phyloP scores from a whole-genome alignment of 2,329 filamentous ascomycete species.

The Alternaria sp. region DNA sequence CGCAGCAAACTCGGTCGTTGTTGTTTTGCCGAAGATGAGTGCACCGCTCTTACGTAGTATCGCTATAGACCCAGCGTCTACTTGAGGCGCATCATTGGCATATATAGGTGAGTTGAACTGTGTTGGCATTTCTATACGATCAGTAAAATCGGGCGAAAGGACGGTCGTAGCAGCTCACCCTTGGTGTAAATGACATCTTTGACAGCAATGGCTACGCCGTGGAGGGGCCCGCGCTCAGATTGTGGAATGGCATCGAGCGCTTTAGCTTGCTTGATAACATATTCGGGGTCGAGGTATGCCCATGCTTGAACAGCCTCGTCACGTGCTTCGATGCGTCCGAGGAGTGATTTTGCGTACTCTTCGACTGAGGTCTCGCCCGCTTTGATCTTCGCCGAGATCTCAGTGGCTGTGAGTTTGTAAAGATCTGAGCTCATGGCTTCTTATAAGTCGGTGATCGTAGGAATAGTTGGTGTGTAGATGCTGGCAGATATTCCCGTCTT shows the following conservation, averaged over 20 bases:
- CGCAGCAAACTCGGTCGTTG: conserved; percentile 70
- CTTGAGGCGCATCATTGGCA: conserved; percentile 48
- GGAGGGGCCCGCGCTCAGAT: conserved; percentile 60
- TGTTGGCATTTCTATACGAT: conserved; percentile 60
- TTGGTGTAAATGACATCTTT: conserved; percentile 65
- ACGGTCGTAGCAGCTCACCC: conserved; percentile 19
- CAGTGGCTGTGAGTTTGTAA: conserved; percentile 30
- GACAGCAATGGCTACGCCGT: conserved; percentile 64
- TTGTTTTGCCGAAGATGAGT: conserved; percentile 63
- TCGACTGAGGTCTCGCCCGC: conserved; percentile 34
- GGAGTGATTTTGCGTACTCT: conserved; percentile 37
- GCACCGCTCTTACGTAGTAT: conserved; percentile 63
- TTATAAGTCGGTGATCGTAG: rapidly evolving
- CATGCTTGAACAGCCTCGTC: conserved; percentile 38
- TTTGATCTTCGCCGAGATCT: conserved; percentile 31
- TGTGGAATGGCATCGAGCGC: conserved; percentile 58
- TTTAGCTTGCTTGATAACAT: conserved; percentile 59
- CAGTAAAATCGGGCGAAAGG: not conserved
- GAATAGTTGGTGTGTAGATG: not conserved
- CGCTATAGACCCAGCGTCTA: conserved; percentile 62
- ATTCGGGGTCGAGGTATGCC: conserved; percentile 37
- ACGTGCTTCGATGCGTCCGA: conserved; percentile 34
- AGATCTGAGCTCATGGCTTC: conserved; percentile 11
- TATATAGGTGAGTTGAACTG: conserved; percentile 64
- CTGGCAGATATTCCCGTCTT: too few relatives aligned